Evolutionary conservation across 2,329 filamentous ascomycete genomes (phyloP), one percentile per base, ranked within the genome.

Genomic region (Ophiosphaerella korrae): DNA sequence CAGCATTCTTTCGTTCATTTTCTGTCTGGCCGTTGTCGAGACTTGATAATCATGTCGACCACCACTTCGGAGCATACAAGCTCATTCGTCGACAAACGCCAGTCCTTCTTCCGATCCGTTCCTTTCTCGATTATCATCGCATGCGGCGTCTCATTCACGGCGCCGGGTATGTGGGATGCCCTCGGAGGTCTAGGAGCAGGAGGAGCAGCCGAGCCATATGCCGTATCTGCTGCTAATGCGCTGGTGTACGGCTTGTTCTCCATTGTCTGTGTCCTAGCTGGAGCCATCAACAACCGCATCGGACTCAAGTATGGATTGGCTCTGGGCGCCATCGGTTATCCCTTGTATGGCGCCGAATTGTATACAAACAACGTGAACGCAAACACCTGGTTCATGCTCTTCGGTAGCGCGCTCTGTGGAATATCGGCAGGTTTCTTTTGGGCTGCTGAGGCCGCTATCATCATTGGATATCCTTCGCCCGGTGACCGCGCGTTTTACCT

Each of bases 241-340:
- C 50, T 71, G 16, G 64, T 70, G 0, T 71, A 71, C 46, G 68
- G 68, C 14, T 63, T 71, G 31, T 70, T 71, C 34, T 56, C 67
- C 14, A 38, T 71, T 16, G 65, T 70, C 11, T 71, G 68, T 42
- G 67, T 67, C 0, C 57, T 62, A 24, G 68, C 68, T 2, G 71
- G 72, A 26, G 71, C 69, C 6, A 72, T 74, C 58, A 73, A 72
- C 56, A 73, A 73, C 45, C 68, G 70, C 18, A 74, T 74, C 26
- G 67, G 66, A 9, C 48, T 70, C 16, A 66, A 60, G 31, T 71
- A 68, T 34, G 67, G 67, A 13, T 56, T 78, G 3, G 73, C 74
- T 4, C 50, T 80, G 3, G 79, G 78, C 7, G 74, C 78, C 0
- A 67, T 76, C 8, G 74, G 74, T 2, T 77, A 76, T 37, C 74